Evolutionary conservation across 2,329 filamentous ascomycete genomes (phyloP).

Genomic region (Colletotrichum sansevieriae): DNA sequence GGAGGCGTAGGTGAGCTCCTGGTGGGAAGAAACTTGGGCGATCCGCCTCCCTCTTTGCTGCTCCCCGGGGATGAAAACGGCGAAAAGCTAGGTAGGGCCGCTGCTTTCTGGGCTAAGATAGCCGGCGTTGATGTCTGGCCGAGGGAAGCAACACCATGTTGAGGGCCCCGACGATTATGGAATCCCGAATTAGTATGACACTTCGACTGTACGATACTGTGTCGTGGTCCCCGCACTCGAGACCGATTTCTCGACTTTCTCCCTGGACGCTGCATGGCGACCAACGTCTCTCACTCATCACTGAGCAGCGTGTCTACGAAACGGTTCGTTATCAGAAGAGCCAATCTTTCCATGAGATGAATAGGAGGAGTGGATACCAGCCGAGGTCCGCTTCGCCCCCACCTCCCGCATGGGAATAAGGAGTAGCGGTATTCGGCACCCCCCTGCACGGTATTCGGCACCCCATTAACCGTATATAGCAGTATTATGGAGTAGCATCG

Average conservation of each 20-base stretch:
- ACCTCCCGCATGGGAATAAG: slow-evolving; percentile 28
- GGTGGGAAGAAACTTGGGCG: slow-evolving; percentile 16
- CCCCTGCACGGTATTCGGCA: too few relatives aligned
- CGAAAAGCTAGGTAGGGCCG: slow-evolving; percentile 27
- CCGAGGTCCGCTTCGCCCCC: slow-evolving; percentile 35
- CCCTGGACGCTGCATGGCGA: not conserved
- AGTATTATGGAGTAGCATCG: too few relatives aligned
- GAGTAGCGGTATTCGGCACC: too few relatives aligned
- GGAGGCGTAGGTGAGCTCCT: not conserved
- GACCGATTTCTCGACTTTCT: not conserved
- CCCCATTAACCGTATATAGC: too few relatives aligned
- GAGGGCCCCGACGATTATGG: not conserved
- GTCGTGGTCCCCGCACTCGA: not conserved
- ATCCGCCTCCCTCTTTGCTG: slow-evolving; percentile 17
- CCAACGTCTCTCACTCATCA: not conserved
- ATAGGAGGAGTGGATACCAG: slow-evolving; percentile 26
- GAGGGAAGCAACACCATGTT: not conserved
- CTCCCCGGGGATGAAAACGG: slow-evolving; percentile 30
- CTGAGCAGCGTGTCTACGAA: not conserved
- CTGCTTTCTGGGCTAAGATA: slow-evolving; percentile 32
- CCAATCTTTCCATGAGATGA: slow-evolving; percentile 26
- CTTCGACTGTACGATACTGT: not conserved
- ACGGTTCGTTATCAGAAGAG: slow-evolving; percentile 24
- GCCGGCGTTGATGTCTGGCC: not conserved
- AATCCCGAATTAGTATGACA: not conserved